phyloP scores from a whole-genome alignment of 1,139 yeast species.

The Tardiomyces depauwii region DNA sequence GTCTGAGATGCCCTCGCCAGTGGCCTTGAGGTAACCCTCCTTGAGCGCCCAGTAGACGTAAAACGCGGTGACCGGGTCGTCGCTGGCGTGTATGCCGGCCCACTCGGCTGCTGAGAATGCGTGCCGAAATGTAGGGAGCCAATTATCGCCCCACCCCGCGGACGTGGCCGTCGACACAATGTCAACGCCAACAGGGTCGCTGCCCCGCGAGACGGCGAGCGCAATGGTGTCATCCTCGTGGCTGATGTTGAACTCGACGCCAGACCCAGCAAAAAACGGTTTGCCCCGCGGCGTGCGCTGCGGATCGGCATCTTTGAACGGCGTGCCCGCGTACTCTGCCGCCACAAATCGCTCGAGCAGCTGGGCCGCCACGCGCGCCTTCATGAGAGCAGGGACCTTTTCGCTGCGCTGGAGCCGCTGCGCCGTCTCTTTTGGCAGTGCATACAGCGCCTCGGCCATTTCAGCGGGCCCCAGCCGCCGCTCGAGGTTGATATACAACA shows the following conservation, averaged over 20 bases:
- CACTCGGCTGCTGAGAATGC: conserved; percentile 39
- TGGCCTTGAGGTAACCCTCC: conserved; percentile 53
- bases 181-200: conserved; percentile 45
- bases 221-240: conserved; percentile 43
- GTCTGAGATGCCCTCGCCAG: conserved; percentile 43
- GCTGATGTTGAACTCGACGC: conserved; percentile 38
- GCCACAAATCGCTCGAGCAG: conserved; percentile 23
- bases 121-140: conserved; percentile 35
- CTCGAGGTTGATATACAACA: not conserved
- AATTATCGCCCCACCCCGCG: conserved; percentile 20
- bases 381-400: conserved; percentile 13
- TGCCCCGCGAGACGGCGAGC: conserved; percentile 29
- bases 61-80: conserved; percentile 21
- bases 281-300: conserved; percentile 29
- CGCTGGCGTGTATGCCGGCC: conserved; percentile 8
- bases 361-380: conserved; percentile 22
- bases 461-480: not conserved
- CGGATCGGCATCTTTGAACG: conserved; percentile 13
- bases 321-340: conserved; percentile 7
- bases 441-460: not conserved
- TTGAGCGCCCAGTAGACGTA: conserved; percentile 63
- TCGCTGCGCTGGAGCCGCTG: not conserved
- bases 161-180: conserved; percentile 45
- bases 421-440: not conserved
- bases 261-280: conserved; percentile 24